Evolutionary conservation across 176 grass and related monocot species (phyloP).

Genomic region (Eragrostis curvula): DNA sequence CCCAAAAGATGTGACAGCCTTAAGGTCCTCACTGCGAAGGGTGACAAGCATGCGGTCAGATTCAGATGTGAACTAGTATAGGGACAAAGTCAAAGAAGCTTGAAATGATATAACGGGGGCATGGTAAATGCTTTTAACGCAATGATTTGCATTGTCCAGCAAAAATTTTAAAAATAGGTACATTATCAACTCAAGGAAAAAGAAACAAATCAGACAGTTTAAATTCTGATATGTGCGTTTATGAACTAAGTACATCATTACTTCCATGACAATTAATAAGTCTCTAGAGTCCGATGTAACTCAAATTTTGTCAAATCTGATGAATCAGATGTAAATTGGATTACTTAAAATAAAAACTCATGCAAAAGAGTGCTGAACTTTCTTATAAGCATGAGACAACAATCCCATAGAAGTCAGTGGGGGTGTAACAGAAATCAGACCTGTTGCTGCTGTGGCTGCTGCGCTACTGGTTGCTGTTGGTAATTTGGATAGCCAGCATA

Average conservation of each 20-base stretch:
- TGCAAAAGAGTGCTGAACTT: background rate
- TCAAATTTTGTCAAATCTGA: background rate
- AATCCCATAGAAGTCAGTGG: background rate
- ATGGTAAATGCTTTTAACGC: background rate
- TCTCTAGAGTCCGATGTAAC: background rate
- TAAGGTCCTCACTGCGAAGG: slow-evolving; percentile 36
- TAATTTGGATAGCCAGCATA: slow-evolving; percentile 85
- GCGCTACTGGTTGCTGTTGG: slow-evolving; percentile 56
- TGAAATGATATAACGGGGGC: background rate
- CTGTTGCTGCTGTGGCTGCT: slow-evolving; percentile 70
- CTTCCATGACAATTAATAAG: background rate
- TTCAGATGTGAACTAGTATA: background rate
- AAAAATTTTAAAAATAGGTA: background rate
- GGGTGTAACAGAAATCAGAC: slow-evolving; percentile 35
- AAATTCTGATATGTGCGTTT: background rate
- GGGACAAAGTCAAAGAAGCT: background rate
- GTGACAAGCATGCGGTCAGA: background rate
- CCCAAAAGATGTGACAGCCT: background rate
- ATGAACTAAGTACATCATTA: background rate
- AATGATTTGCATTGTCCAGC: background rate
- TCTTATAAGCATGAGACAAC: background rate
- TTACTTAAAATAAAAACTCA: background rate
- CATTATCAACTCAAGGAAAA: no score
- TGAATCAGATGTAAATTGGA: background rate
- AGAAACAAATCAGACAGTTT: no score